Evolutionary conservation across 805 yeast species (phyloP), one percentile per base, ranked within the genome.

Genomic region (Saccharomycopsis capsularis): DNA sequence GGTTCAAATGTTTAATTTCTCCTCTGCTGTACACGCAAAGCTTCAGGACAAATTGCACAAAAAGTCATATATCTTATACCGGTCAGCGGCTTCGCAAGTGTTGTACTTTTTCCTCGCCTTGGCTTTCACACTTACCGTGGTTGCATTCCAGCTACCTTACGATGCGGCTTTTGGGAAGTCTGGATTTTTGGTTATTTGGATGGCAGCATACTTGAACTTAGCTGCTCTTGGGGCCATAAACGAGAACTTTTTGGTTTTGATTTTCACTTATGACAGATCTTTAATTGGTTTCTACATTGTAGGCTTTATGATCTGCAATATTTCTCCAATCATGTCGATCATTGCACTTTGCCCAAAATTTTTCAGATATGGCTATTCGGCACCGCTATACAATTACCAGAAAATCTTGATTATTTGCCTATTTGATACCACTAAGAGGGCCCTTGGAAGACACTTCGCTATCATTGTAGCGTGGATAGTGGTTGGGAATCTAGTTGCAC

Each of bases 131-230:
- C 63, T 78, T 30, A 78, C 85, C 3, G 73, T 85, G 25, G 74
- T 82, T 15, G 85, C 85, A 1, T 81, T 79, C 68, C 86, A 82
- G 57, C 70, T 83, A 27, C 75, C 78, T 56, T 75, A 81, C 59
- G 71, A 76, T 15, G 58, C 48, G 2, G 65, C 85, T 0, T 84
- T 78, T 67, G 89, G 87, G 1, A 70, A 64, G 32, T 77, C 79
- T 9, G 95, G 95, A 0, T 85, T 85, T 63, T 72, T 85, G 37
- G 80, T 85, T 1, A 76, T 75, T 55, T 86, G 93, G 93, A 73
- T 82, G 76, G 57, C 79, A 24, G 70, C 80, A 4, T 85, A 68
- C 61, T 57, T 85, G 46, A 75, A 86, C 4, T 80, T 85, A 86
- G 66, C 79, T 52, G 86, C 90, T 0, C 81, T 83, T 30, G 95